Conservation (phyloP, 441 rosid species). For the Pelargonium fulgidum region DNA sequence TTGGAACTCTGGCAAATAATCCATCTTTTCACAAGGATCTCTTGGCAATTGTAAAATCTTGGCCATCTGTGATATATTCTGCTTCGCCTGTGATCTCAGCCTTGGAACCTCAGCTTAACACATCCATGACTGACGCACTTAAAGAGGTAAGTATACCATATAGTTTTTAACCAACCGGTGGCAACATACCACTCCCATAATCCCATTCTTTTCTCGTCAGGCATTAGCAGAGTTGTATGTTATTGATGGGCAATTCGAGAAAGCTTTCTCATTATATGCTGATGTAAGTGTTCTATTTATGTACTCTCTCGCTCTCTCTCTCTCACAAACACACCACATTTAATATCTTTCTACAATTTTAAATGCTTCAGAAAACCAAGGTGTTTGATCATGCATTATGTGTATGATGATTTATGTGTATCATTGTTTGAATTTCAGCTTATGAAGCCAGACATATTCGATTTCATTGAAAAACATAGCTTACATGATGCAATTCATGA, state of each 20-base stretch:
- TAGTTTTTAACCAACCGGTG: constrained; percentile 25
- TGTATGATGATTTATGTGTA: constrained; percentile 12
- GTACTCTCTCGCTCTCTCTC: neutral
- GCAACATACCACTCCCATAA: constrained; percentile 18
- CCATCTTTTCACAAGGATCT: constrained; percentile 74
- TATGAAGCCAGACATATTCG: constrained; percentile 82
- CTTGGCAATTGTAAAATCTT: constrained; percentile 81
- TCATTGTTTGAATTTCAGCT: constrained; percentile 53
- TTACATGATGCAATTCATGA: constrained; percentile 78
- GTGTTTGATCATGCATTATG: constrained; percentile 9
- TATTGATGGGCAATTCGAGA: constrained; percentile 81
- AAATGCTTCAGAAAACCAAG: neutral
- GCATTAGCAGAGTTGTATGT: constrained; percentile 89
- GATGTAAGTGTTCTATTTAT: constrained; percentile 62
- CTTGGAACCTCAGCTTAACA: constrained; percentile 90
- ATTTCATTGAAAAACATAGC: constrained; percentile 76
- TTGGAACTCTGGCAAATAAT: constrained; percentile 94
- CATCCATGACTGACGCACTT: constrained; percentile 92
- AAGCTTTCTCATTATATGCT: constrained; percentile 86
- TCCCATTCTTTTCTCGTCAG: constrained; percentile 35
- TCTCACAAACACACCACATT: neutral
- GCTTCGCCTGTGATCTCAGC: constrained; percentile 87
- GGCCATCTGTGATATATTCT: constrained; percentile 86
- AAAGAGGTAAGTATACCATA: constrained; percentile 59
- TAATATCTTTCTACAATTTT: constrained; percentile 6